These are phyloP conservation scores for Emergomyces africanus DNA, from an alignment of 2,329 filamentous ascomycete species.

Conservation along the genomic window DNA sequence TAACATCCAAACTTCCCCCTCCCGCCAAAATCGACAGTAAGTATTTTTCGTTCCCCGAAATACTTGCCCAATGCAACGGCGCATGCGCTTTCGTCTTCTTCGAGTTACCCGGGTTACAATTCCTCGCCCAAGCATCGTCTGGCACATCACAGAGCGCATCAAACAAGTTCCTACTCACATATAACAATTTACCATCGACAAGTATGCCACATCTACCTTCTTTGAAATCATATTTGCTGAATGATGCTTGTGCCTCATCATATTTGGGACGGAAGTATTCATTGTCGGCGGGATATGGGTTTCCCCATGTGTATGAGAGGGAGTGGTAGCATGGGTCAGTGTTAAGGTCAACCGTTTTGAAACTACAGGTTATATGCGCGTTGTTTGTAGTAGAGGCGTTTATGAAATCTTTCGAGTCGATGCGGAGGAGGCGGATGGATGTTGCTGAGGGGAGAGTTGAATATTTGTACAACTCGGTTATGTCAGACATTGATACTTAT, in stretches of 20 bases:
- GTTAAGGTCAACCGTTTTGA: slow-evolving; percentile 6
- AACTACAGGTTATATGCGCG: background rate
- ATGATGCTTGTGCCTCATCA: background rate
- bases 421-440: slow-evolving; percentile 6
- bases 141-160: slow-evolving; percentile 3
- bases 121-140: slow-evolving; percentile 4
- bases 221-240: background rate
- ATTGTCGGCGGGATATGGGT: slow-evolving; percentile 2
- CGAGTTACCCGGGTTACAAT: slow-evolving; percentile 1
- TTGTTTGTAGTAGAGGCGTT: background rate
- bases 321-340: slow-evolving; percentile 3
- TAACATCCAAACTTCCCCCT: background rate
- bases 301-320: slow-evolving; percentile 10
- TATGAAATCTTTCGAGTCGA: background rate
- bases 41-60: background rate
- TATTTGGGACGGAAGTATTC: slow-evolving; percentile 2
- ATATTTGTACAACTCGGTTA: slow-evolving; percentile 1
- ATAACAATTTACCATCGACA: slow-evolving; percentile 3
- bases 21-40: background rate
- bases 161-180: slow-evolving; percentile 5
- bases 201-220: background rate
- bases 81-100: background rate
- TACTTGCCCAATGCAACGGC: background rate
- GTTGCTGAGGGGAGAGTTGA: slow-evolving; percentile 1
- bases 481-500: background rate